Conservation (phyloP, 73 alveolate genomes). For the Blepharisma stoltei region DNA sequence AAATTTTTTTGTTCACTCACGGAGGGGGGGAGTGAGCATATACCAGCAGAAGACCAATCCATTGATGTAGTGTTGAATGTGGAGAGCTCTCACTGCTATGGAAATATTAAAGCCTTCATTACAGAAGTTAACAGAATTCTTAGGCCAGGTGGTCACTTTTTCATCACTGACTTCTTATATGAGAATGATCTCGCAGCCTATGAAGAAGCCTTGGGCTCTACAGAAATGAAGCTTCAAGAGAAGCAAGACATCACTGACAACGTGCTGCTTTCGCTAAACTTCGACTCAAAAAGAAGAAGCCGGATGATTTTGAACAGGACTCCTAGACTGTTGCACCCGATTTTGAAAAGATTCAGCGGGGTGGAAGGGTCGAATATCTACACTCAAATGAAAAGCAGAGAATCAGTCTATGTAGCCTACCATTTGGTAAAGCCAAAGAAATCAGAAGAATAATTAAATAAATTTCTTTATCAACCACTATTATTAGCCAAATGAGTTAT, state of each 20-base stretch:
- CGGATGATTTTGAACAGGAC: conserved; percentile 37
- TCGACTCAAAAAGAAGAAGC: conserved; percentile 43
- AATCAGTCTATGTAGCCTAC: conserved; percentile 44
- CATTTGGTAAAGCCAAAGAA: not conserved
- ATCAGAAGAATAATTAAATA: no score
- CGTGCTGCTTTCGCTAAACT: conserved; percentile 37
- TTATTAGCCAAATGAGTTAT: no score
- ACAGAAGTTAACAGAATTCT: conserved; percentile 46
- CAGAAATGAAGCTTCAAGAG: conserved; percentile 20
- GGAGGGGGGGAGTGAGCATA: no score
- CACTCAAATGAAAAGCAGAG: conserved; percentile 32
- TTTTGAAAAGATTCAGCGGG: conserved; percentile 53
- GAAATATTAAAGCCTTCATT: conserved; percentile 56
- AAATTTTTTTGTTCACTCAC: no score
- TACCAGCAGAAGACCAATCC: conserved; percentile 59
- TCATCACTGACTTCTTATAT: conserved; percentile 59
- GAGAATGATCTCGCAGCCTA: not conserved
- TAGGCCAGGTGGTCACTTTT: conserved; percentile 63
- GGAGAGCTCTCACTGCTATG: conserved; percentile 83
- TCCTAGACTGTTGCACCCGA: conserved; percentile 25
- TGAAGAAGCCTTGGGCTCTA: no score
- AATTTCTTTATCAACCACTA: no score
- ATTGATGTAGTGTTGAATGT: conserved; percentile 69
- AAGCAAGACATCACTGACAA: conserved; percentile 49
- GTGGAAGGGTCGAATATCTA: conserved; percentile 42